A percentile compares a stretch with the other conserved stretches of the same genome.
These are phyloP conservation scores for Diaporthe amygdali DNA, from an alignment of 2,329 filamentous ascomycete species.

Conservation along the genomic window DNA sequence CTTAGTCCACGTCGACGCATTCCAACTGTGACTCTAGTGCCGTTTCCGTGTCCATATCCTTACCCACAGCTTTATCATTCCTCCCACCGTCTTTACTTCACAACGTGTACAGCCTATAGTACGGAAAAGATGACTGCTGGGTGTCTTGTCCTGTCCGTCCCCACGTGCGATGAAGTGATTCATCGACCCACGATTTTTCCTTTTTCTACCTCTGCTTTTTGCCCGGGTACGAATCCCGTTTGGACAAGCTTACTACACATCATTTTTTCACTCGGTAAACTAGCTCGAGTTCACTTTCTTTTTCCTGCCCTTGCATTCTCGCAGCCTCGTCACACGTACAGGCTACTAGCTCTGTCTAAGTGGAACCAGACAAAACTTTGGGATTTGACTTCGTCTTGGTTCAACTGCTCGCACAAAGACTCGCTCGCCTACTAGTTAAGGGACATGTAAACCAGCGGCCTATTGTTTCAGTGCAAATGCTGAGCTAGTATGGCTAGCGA, in stretches of 20 bases:
- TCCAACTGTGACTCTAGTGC: not conserved
- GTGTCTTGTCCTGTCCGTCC: not conserved
- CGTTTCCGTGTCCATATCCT: not conserved
- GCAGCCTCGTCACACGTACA: not conserved
- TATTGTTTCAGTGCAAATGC: constrained; percentile 1
- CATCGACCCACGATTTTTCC: not conserved
- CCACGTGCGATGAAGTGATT: constrained; percentile 15
- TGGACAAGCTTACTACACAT: constrained; percentile 4
- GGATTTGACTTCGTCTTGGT: not conserved
- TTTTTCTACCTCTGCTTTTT: not conserved
- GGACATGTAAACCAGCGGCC: not conserved
- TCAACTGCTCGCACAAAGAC: constrained; percentile 8
- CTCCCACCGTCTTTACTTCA: not conserved
- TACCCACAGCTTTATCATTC: not conserved
- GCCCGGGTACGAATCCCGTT: not conserved
- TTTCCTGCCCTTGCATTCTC: constrained; percentile 13
- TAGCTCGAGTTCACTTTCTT: not conserved
- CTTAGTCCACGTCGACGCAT: not conserved
- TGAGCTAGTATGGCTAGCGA: not conserved
- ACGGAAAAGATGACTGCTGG: not conserved
- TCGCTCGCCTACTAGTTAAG: not conserved
- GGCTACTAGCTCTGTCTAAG: not conserved
- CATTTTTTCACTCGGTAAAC: not conserved
- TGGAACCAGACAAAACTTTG: not conserved
- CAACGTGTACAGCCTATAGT: not conserved